Base-by-base conservation (phyloP, 768 basidiomycete species). In the Suillus alpinus region DNA sequence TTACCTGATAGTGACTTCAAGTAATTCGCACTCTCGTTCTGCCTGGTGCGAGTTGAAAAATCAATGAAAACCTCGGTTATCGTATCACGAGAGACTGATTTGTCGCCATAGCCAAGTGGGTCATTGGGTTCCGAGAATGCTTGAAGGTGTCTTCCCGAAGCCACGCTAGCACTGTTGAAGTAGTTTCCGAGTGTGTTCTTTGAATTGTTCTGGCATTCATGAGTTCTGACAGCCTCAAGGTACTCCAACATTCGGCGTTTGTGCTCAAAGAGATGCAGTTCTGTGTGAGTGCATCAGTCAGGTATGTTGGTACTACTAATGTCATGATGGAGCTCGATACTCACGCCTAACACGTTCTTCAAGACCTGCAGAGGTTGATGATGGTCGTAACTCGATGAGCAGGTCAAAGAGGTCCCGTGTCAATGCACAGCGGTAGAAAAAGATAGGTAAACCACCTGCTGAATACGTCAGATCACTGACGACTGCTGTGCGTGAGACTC, bases 261-360 rank as follows among this genome's bases (percentile, higher is more conserved):
- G 26, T 69, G 65, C 53, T 67, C 64, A 3, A 67, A 57, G 6
- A 70, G 64, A 52, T 72, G 68, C 2, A 72, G 64, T 34, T 71
- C 70, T 67, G 47, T 10, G 46, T 23, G 13, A 18, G 14, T 43
- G 31, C 10, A 14, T 39, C 7, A 20, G 26, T 29, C 34, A 12
- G 34, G 34, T 34, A 34, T 34, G 34, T 34, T 6, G 34, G 34
- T n/a, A n/a, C n/a, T n/a, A n/a, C n/a, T 34, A 34, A 34, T 8
- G 9, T 34, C 34, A 34, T 8, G 9, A 34, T 34, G 34, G 34
- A 34, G 34, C 34, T 34, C 34, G 18, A 14, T 3, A 62, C 68
- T 47, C 59, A 69, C 62, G 66, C 41, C 64, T 63, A 41, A 71
- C 63, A 43, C 68, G 26, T 58, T 73, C 68, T 7, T 62, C 63